phyloP scores from a whole-genome alignment of 352 stramenopile species.

The Phytophthora podocarpi region DNA sequence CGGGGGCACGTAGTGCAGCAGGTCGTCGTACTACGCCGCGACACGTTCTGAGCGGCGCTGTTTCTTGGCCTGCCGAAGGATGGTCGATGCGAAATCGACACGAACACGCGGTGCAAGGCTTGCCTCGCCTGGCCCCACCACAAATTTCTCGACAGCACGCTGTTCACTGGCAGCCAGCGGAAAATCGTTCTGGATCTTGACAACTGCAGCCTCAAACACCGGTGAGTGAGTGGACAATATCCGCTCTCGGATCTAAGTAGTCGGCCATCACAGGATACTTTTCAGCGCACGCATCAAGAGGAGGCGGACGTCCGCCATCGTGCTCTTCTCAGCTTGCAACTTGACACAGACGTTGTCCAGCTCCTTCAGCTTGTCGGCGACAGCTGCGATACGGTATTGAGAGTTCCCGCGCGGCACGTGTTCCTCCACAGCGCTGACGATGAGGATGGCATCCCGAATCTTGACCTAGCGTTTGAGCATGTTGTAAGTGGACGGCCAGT shows the following conservation, averaged over 20 bases:
- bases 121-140: background rate
- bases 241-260: too few species aligned
- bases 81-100: background rate
- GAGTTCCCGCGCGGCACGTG: background rate
- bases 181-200: conserved; percentile 6
- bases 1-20: background rate
- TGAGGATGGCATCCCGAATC: conserved; percentile 1
- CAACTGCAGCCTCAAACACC: background rate
- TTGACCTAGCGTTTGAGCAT: conserved; percentile 13
- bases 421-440: background rate
- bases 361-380: too few species aligned
- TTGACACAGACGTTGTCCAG: too few species aligned
- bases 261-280: too few species aligned
- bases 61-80: conserved; percentile 1
- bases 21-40: background rate
- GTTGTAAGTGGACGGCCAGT: background rate
- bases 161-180: too few species aligned
- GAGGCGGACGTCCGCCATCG: too few species aligned
- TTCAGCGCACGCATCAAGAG: too few species aligned
- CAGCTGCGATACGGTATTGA: too few species aligned
- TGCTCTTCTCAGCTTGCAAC: too few species aligned
- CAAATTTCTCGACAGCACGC: too few species aligned
- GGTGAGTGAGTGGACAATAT: background rate
- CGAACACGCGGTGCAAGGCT: background rate
- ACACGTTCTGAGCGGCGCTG: background rate